Conservation (phyloP, 345 rosid genomes). For the Sapria himalayana region DNA sequence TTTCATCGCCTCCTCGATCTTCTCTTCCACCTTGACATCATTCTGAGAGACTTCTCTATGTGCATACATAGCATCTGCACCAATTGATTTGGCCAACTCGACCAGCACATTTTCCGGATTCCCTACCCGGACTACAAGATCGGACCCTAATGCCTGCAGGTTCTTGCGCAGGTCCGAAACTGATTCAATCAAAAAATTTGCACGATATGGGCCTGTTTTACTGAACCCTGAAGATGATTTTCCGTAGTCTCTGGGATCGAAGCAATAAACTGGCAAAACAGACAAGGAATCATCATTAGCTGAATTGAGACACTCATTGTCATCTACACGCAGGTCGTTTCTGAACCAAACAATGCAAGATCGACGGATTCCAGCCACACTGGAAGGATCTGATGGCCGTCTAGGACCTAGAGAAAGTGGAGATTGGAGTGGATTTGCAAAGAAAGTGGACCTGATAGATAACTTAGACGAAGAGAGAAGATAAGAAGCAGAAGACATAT, state of each 20-base stretch:
- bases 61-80: constrained; percentile 5
- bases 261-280: constrained; percentile 5
- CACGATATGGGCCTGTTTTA: constrained; percentile 3
- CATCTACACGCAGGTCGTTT: constrained; percentile 4
- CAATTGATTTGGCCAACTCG: constrained; percentile 3
- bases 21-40: constrained; percentile 7
- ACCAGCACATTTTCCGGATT: constrained; percentile 1
- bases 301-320: constrained; percentile 5
- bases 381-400: constrained; percentile 77
- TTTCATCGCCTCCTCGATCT: constrained; percentile 5
- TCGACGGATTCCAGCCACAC: constrained; percentile 26
- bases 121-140: constrained; percentile 56
- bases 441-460: constrained; percentile 64
- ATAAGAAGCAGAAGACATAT: constrained; percentile 27
- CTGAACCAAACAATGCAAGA: neutral
- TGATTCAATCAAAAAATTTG: constrained; percentile 41
- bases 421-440: constrained; percentile 59
- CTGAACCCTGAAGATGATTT: constrained; percentile 32
- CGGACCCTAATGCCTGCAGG: constrained; percentile 54
- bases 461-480: constrained; percentile 15
- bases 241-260: constrained; percentile 4
- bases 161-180: constrained; percentile 4
- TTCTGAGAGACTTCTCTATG: constrained; percentile 4
- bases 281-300: constrained; percentile 1
- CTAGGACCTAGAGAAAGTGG: constrained; percentile 74